phyloP scores from a whole-genome alignment of 192 early-diverging fungal genomes.

The Backusella circina region DNA sequence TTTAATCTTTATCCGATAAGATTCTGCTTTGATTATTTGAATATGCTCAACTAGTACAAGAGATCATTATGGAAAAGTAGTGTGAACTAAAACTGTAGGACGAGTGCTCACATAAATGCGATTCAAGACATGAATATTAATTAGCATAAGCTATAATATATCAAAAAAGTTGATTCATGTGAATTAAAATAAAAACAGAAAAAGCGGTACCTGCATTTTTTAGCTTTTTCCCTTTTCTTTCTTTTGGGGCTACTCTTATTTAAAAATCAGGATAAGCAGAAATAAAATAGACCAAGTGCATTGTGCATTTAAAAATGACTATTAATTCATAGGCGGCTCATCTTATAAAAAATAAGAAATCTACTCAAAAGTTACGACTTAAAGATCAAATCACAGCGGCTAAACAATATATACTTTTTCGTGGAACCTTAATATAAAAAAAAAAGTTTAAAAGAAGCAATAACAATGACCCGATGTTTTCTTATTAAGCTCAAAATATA shows the following conservation, averaged over 20 bases:
- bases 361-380: not conserved
- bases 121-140: not conserved
- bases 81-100: not conserved
- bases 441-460: not conserved
- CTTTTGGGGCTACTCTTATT: not conserved
- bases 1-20: not conserved
- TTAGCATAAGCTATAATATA: not conserved
- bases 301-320: not conserved
- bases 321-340: not conserved
- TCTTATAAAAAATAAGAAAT: not conserved
- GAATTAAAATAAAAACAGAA: not conserved
- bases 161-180: constrained; percentile 17
- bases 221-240: constrained; percentile 21
- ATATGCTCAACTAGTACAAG: not conserved
- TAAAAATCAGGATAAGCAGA: not conserved
- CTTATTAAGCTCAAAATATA: not conserved
- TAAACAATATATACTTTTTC: not conserved
- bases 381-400: not conserved
- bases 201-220: constrained; percentile 12
- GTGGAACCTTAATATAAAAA: not conserved
- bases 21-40: not conserved
- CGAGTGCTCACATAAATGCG: not conserved
- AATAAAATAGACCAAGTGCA: not conserved
- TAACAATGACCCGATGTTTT: not conserved
- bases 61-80: not conserved